phyloP scores from a whole-genome alignment of 2,329 filamentous ascomycete species.

The Hypocrella siamensis region DNA sequence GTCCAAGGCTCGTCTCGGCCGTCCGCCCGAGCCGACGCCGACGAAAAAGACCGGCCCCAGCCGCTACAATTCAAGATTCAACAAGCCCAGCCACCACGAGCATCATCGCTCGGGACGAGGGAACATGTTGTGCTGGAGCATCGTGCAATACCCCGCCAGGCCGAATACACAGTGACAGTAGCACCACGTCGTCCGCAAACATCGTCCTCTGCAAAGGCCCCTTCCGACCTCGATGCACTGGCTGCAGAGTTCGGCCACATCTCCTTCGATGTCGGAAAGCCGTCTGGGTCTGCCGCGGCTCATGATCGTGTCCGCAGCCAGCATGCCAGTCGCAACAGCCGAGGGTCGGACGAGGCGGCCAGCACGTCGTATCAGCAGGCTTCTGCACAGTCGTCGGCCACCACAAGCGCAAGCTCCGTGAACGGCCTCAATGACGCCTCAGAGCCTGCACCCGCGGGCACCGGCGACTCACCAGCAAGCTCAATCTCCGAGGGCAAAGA shows the following conservation, averaged over 20 bases:
- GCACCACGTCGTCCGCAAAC: conserved; percentile 1
- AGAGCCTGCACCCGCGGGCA: conserved; percentile 27
- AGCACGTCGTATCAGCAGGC: conserved; percentile 30
- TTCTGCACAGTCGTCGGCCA: conserved; percentile 35
- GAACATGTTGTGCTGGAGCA: no score
- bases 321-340: conserved; percentile 29
- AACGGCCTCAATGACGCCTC: conserved; percentile 32
- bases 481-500: conserved; percentile 31
- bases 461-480: conserved; percentile 31
- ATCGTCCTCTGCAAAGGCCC: not conserved
- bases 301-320: conserved; percentile 15
- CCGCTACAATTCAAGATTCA: no score
- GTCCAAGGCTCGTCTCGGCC: no score
- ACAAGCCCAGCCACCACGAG: no score
- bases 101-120: no score
- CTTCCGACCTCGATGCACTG: conserved; percentile 3
- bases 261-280: conserved; percentile 6
- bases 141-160: no score
- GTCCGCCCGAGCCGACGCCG: no score
- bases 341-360: conserved; percentile 35
- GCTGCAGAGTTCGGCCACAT: conserved; percentile 6
- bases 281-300: conserved; percentile 2
- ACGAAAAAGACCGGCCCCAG: no score
- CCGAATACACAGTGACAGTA: conserved; percentile 2
- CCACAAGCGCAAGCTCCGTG: conserved; percentile 40